Evolutionary conservation across 495 filamentous ascomycete genomes (phyloP).

Genomic region (Penicillium canariense): DNA sequence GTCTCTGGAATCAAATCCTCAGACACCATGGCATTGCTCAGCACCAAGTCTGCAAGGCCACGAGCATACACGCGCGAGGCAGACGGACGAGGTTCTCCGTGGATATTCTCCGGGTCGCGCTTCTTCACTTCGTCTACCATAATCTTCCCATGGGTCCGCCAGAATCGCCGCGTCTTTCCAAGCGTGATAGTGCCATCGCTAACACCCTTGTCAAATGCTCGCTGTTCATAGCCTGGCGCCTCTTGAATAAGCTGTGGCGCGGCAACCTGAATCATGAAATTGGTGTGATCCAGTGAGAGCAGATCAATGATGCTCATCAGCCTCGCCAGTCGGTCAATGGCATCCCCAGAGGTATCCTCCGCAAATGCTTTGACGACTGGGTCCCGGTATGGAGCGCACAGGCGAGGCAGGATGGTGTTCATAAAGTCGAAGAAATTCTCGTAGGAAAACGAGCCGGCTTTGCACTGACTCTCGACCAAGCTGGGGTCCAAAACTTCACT

Average conservation of each 20-base stretch:
- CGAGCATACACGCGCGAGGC: constrained; percentile 75
- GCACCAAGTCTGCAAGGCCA: constrained; percentile 61
- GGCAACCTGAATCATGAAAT: constrained; percentile 81
- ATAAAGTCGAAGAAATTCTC: constrained; percentile 91
- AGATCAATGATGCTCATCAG: constrained; percentile 85
- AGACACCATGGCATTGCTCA: constrained; percentile 56
- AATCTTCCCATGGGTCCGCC: constrained; percentile 65
- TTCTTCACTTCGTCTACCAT: constrained; percentile 68
- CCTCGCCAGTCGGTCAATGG: constrained; percentile 79
- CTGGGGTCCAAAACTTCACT: constrained; percentile 81
- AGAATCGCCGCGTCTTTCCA: constrained; percentile 66
- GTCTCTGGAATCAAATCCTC: constrained; percentile 75
- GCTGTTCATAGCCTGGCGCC: constrained; percentile 75
- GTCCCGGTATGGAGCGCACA: constrained; percentile 90
- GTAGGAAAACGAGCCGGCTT: constrained; percentile 84
- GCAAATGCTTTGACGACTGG: constrained; percentile 75
- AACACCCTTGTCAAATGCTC: constrained; percentile 69
- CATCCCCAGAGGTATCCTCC: constrained; percentile 70
- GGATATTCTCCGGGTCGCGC: constrained; percentile 67
- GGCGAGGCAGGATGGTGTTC: constrained; percentile 80
- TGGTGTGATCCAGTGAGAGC: constrained; percentile 91
- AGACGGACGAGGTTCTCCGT: constrained; percentile 41
- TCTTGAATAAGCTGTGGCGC: constrained; percentile 81
- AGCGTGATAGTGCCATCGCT: constrained; percentile 57
- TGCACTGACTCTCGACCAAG: constrained; percentile 71